Evolutionary conservation across 768 basidiomycete species (phyloP).

Genomic region (Naganishia randhawae): DNA sequence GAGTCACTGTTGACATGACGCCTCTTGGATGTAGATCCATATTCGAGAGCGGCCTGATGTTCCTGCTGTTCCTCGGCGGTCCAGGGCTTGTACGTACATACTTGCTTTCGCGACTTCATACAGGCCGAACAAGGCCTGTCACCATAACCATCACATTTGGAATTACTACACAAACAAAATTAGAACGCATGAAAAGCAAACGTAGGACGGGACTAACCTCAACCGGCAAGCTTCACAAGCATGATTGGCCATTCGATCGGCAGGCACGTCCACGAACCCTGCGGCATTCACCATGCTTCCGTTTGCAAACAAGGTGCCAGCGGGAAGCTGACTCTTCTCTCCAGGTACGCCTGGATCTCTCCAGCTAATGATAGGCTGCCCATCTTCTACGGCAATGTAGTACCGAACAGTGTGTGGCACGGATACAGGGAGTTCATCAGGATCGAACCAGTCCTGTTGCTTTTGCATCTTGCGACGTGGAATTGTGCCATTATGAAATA

Average conservation of each 20-base stretch:
- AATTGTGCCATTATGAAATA: neutral
- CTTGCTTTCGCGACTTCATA: neutral
- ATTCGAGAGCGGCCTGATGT: neutral
- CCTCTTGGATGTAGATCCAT: neutral
- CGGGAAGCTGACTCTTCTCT: slow-evolving; percentile 3
- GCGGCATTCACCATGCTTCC: slow-evolving; percentile 5
- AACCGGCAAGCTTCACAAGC: slow-evolving; percentile 9
- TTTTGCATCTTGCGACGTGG: slow-evolving; percentile 15
- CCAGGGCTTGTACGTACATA: slow-evolving; percentile 10
- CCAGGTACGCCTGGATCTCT: slow-evolving; percentile 4
- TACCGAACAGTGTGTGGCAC: slow-evolving; percentile 1
- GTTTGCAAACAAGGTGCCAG: slow-evolving; percentile 4
- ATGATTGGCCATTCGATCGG: slow-evolving; percentile 4
- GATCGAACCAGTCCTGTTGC: slow-evolving; percentile 14
- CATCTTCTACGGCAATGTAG: slow-evolving; percentile 6
- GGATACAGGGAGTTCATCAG: neutral
- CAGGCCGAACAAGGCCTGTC: slow-evolving; percentile 13
- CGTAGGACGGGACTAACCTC: neutral
- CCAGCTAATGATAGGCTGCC: slow-evolving; percentile 13
- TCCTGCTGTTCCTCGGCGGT: neutral
- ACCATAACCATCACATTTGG: slow-evolving; percentile 15
- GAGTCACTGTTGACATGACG: neutral
- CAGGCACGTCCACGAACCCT: neutral
- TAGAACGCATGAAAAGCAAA: too few relatives aligned
- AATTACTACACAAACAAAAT: neutral